Percentiles rank a stretch among this genome's conserved stretches.
These are phyloP conservation scores for Pythium guiyangense DNA, from an alignment of 352 stramenopile genomes.

Conservation along the genomic window DNA sequence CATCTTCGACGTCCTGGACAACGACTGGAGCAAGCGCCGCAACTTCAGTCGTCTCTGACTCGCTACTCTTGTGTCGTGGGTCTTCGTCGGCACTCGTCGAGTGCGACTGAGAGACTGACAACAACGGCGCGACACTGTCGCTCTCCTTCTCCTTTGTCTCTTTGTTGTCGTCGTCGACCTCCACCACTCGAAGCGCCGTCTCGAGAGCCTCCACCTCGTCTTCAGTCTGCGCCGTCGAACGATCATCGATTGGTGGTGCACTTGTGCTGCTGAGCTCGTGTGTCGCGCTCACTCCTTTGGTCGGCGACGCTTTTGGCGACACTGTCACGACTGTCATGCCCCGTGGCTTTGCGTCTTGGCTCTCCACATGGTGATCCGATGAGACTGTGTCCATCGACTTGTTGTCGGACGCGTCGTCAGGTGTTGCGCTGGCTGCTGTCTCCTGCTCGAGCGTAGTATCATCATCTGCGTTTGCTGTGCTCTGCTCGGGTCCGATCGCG, in stretches of 20 bases:
- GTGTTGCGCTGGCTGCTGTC: too few species aligned
- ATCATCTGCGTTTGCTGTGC: too few species aligned
- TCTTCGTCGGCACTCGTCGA: not conserved
- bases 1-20: not conserved
- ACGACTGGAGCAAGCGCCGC: not conserved
- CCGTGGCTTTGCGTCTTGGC: not conserved
- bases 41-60: not conserved
- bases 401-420: not conserved
- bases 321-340: constrained; percentile 8
- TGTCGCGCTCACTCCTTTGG: not conserved
- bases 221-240: too few species aligned
- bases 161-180: too few species aligned
- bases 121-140: too few species aligned
- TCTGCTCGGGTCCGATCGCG: not conserved
- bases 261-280: not conserved
- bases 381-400: not conserved
- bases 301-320: constrained; percentile 6
- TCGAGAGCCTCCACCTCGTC: too few species aligned
- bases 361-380: not conserved
- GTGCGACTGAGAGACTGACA: not conserved
- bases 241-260: not conserved
- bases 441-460: too few species aligned
- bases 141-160: too few species aligned
- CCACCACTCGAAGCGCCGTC: too few species aligned
- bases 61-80: not conserved